Evolutionary conservation across 805 yeast species (phyloP), one percentile per base, ranked within the genome.

Genomic region (Naumovozyma dairenensis): DNA sequence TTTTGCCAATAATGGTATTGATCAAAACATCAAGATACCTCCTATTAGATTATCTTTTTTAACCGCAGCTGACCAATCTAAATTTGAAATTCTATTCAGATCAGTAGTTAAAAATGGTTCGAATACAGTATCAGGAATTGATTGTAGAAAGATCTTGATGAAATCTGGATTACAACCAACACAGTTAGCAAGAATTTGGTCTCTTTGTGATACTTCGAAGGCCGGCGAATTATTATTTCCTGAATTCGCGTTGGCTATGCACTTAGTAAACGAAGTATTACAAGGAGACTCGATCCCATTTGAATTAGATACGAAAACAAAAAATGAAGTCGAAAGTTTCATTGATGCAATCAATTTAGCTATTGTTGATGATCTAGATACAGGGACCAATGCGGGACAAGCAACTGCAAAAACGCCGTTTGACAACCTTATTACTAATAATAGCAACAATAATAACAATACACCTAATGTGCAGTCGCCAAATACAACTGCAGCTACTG

Each of bases 171-270:
- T 87, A 34, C 65, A 74, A 22, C 83, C 94, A 3, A 66, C 71
- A 16, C 72, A 77, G 24, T 67, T 87, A 46, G 87, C 87, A 2
- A 83, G 74, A 47, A 79, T 87, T 39, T 87, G 96, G 96, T 77
- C 79, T 18, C 64, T 87, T 37, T 71, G 93, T 7, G 96, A 87
- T 53, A 78, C 94, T 2, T 80, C 77, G 46, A 79, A 74, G 47
- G 77, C 89, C 5, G 96, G 96, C 2, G 68, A 74, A 34, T 70
- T 87, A 39, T 60, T 87, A 46, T 87, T 86, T 53, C 96, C 96
- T 2, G 96, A 87, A 57, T 87, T 87, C 65, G 93, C 93, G 14
- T 66, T 87, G 44, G 84, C 94, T 14, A 74, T 87, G 65, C 87
- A 85, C 55, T 65, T 87, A 45, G 85, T 94, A 53, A 80, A 81